Percentiles rank a stretch among this genome's conserved stretches.
These are phyloP conservation scores for Breviolum minutum DNA, from an alignment of 73 alveolate species.

Conservation along the genomic window DNA sequence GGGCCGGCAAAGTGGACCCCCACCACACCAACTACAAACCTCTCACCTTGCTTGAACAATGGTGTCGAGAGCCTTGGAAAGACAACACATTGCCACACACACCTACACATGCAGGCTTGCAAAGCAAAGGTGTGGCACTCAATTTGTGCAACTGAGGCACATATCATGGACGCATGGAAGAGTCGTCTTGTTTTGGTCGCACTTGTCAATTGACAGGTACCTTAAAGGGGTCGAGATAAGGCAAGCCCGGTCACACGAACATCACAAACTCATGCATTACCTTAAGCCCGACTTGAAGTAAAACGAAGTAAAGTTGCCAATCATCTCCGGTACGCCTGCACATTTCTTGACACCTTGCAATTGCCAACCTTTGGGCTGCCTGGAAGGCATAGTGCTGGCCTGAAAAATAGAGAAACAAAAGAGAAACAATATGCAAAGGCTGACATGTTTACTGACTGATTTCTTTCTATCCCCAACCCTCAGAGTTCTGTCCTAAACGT, in stretches of 20 bases:
- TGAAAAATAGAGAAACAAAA: too few species aligned
- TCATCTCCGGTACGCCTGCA: neutral
- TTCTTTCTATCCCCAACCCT: neutral
- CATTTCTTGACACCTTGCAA: neutral
- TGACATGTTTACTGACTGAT: neutral
- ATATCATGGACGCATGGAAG: neutral
- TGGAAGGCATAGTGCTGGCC: neutral
- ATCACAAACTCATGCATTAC: too few species aligned
- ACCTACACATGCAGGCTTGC: neutral
- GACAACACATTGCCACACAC: neutral
- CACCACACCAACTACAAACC: slow-evolving; percentile 8
- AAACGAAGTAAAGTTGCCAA: too few species aligned
- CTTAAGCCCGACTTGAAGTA: too few species aligned
- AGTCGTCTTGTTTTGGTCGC: slow-evolving; percentile 16
- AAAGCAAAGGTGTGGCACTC: too few species aligned
- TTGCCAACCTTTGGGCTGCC: neutral
- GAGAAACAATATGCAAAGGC: too few species aligned
- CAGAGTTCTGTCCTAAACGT: neutral
- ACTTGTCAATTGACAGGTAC: slow-evolving; percentile 9
- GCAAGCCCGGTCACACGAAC: too few species aligned
- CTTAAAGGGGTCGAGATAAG: too few species aligned
- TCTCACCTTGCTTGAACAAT: neutral
- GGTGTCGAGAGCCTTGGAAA: neutral
- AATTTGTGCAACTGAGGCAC: neutral
- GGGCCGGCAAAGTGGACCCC: slow-evolving; percentile 30